These are phyloP conservation scores for Dioszegia aurantiaca DNA, from an alignment of 768 basidiomycete species.

Conservation along the genomic window DNA sequence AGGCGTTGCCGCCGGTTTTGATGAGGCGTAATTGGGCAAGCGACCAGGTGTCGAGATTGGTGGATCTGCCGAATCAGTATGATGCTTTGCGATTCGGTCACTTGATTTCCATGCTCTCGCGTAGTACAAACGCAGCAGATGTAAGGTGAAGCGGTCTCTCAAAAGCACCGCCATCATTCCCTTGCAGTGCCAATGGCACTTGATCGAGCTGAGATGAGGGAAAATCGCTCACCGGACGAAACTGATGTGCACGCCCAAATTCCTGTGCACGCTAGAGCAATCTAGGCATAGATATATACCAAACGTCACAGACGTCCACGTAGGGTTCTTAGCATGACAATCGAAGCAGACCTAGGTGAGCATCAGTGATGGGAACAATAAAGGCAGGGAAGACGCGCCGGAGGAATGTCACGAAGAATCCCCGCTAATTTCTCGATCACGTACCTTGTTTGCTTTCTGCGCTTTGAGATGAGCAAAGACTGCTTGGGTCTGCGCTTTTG, in stretches of 20 bases:
- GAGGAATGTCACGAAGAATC: too few relatives aligned
- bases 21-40: conserved; percentile 84
- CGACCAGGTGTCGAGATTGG: conserved; percentile 94
- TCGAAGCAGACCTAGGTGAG: conserved; percentile 84
- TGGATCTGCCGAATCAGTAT: conserved; percentile 64
- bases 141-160: not conserved
- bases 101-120: too few relatives aligned
- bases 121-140: too few relatives aligned
- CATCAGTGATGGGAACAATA: too few relatives aligned
- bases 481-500: conserved; percentile 79
- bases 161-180: not conserved
- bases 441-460: conserved; percentile 72
- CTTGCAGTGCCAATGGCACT: too few relatives aligned
- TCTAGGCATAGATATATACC: conserved; percentile 97
- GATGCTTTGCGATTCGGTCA: not conserved
- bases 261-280: conserved; percentile 90
- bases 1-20: conserved; percentile 91
- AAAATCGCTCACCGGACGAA: conserved; percentile 74
- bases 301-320: conserved; percentile 95
- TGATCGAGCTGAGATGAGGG: too few relatives aligned
- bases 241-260: conserved; percentile 96
- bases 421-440: too few relatives aligned
- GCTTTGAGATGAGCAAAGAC: conserved; percentile 75
- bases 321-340: conserved; percentile 91
- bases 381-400: too few relatives aligned